Conservation (phyloP, 495 filamentous ascomycete genomes). For the Daldinia loculata region DNA sequence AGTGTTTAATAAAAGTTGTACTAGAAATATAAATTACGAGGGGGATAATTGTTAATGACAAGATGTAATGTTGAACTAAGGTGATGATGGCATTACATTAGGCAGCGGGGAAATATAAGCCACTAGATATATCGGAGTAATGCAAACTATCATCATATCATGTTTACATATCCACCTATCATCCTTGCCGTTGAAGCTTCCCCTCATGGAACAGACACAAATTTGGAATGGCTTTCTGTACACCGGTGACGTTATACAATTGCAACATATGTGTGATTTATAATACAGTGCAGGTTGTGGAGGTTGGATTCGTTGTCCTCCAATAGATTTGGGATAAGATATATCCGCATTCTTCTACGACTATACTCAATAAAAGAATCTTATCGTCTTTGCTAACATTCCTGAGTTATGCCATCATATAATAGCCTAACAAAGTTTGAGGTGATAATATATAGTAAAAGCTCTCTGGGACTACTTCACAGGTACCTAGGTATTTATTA, state of each 20-base stretch:
- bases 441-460: no score
- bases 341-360: background rate
- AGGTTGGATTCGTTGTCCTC: background rate
- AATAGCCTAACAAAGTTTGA: background rate
- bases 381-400: background rate
- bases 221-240: background rate
- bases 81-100: background rate
- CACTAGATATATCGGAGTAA: background rate
- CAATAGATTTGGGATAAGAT: background rate
- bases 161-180: slow-evolving; percentile 6
- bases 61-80: background rate
- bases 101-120: background rate
- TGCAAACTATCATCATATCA: background rate
- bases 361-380: background rate
- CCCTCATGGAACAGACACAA: slow-evolving; percentile 14
- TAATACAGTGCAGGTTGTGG: background rate
- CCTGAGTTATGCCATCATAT: background rate
- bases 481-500: no score
- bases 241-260: background rate
- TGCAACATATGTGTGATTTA: background rate
- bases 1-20: background rate
- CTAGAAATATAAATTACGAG: background rate
- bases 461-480: no score
- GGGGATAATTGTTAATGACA: background rate
- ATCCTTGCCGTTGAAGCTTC: background rate